Evolutionary conservation across 1,139 yeast genomes (phyloP).

Genomic region (Yamadazyma diddensiae): DNA sequence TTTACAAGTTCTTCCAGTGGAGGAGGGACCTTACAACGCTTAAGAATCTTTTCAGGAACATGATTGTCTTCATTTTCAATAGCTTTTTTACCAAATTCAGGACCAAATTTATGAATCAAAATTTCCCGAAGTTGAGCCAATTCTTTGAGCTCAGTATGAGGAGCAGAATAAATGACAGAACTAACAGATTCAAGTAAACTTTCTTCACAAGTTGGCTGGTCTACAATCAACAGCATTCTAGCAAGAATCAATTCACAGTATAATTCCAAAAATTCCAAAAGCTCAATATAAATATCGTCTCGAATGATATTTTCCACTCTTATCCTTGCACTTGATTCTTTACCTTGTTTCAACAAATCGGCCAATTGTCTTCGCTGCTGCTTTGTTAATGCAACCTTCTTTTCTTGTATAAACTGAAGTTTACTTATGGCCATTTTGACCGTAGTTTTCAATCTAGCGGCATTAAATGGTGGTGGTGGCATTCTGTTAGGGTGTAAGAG

Average conservation of each 20-base stretch:
- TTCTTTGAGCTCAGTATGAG: slow-evolving; percentile 77
- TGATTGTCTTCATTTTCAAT: slow-evolving; percentile 49
- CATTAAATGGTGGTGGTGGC: slow-evolving; percentile 33
- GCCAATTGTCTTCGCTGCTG: slow-evolving; percentile 79
- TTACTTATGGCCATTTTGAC: slow-evolving; percentile 81
- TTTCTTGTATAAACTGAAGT: slow-evolving; percentile 75
- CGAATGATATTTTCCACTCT: slow-evolving; percentile 83
- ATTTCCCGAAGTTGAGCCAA: slow-evolving; percentile 59
- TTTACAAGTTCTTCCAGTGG: slow-evolving; percentile 67
- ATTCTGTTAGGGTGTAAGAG: slow-evolving; percentile 11
- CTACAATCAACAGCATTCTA: slow-evolving; percentile 58
- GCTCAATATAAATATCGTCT: slow-evolving; percentile 79
- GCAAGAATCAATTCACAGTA: slow-evolving; percentile 84
- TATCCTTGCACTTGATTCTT: slow-evolving; percentile 80
- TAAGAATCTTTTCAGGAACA: slow-evolving; percentile 65
- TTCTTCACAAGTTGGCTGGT: slow-evolving; percentile 49
- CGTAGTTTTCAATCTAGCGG: slow-evolving; percentile 59
- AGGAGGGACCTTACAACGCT: slow-evolving; percentile 63
- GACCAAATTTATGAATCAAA: slow-evolving; percentile 61
- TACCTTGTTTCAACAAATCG: slow-evolving; percentile 64
- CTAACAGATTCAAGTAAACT: slow-evolving; percentile 73
- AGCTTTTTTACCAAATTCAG: slow-evolving; percentile 58
- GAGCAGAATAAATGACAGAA: slow-evolving; percentile 67
- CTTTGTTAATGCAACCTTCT: slow-evolving; percentile 77
- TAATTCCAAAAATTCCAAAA: slow-evolving; percentile 75